A percentile compares a stretch with the other conserved stretches of the same genome.
phyloP scores from a whole-genome alignment of 2,329 filamentous ascomycete species.

The Aspergillus latus region DNA sequence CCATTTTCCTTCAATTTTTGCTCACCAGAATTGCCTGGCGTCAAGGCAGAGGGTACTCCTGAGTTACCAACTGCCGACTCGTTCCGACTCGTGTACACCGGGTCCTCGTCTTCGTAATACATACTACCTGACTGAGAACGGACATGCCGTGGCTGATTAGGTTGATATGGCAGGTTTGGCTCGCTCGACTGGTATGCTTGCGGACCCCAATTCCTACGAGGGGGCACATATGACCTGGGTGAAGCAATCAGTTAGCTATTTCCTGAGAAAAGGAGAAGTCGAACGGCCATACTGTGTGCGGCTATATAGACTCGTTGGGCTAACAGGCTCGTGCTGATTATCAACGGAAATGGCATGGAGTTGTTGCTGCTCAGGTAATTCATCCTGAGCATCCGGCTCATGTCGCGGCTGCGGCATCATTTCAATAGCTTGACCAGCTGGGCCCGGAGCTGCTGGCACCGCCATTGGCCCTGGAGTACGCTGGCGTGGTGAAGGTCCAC shows the following conservation, averaged over 20 bases:
- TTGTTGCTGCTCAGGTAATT: slow-evolving; percentile 20
- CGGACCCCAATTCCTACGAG: slow-evolving; percentile 44
- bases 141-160: slow-evolving; percentile 20
- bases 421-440: slow-evolving; percentile 68
- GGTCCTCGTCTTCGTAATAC: slow-evolving; percentile 94
- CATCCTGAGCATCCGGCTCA: slow-evolving; percentile 37
- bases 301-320: slow-evolving; percentile 71
- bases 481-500: slow-evolving; percentile 28
- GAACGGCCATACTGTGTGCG: slow-evolving; percentile 64
- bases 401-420: slow-evolving; percentile 70
- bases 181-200: slow-evolving; percentile 17
- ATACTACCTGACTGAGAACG: slow-evolving; percentile 41
- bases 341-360: slow-evolving; percentile 31
- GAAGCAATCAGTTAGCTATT: neutral
- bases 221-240: slow-evolving; percentile 45
- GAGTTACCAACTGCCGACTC: slow-evolving; percentile 29
- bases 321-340: slow-evolving; percentile 41
- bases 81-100: slow-evolving; percentile 65
- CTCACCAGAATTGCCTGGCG: slow-evolving; percentile 41
- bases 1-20: slow-evolving; percentile 51
- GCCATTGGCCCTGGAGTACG: slow-evolving; percentile 38
- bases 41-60: slow-evolving; percentile 37
- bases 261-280: neutral
- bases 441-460: slow-evolving; percentile 36
- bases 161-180: slow-evolving; percentile 23